Base-by-base conservation (phyloP, 2,329 filamentous ascomycete species). In the Colletotrichum navitas region DNA sequence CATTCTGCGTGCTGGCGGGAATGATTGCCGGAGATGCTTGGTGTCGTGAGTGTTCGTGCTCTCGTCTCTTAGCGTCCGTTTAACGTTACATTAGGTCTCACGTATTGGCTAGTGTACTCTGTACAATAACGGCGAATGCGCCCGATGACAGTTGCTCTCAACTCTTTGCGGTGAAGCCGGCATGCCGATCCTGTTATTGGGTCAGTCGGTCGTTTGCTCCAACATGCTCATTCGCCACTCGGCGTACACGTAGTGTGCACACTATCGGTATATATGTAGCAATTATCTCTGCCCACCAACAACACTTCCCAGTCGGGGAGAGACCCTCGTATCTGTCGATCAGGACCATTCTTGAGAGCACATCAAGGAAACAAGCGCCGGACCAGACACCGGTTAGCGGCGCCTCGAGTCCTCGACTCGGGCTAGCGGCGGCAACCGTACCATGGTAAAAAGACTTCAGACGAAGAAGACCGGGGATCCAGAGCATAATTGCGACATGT, bases 401-500 rank as follows among this genome's bases (percentile, higher is more conserved):
- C 64, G 51, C 36, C 24, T 41, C 56, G 43, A 29, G 29, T 66
- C 43, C 59, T 21, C n/a, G 45, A 49, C 43, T 39, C 63, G 58
- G 64, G 58, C 52, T 71, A 71, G 51, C 47, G 24, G 32, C n/a
- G 45, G n/a, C 1, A 8, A 12, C 43, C 18, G 29, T 14, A 32
- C 24, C 24, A 41, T 41, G 39, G 36, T 26, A 60, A 43, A 39
- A 51, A 29, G 32, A 39, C 45, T 5, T 36, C 16, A 1, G 60
- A 11, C 32, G 21, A 61, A 39, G 6, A 58, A 49, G 63, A 51
- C 68, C 56, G 59, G 66, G 60, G 56, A 65, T 49, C 45, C 66
- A 55, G 36, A 49, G 26, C 65, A 49, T 68, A 64, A 63, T 64
- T 60, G 60, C 65, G 69, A 68, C 69, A 71, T 29, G 60, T 63